Evolutionary conservation across 768 basidiomycete species (phyloP).

Genomic region (Dendrothele bispora): DNA sequence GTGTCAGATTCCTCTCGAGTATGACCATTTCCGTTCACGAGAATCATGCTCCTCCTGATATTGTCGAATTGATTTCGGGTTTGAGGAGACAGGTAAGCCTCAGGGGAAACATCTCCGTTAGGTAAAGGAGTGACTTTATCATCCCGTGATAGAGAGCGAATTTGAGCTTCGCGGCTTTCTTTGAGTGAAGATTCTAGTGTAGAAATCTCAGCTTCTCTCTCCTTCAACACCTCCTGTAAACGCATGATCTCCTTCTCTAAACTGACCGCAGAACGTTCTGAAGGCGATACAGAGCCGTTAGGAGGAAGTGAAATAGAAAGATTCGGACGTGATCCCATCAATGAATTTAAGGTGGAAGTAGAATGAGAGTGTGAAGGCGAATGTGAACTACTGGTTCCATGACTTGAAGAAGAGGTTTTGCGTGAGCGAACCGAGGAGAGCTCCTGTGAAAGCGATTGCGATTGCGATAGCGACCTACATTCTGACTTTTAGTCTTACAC

Average conservation of each 20-base stretch:
- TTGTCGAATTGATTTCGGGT: conserved; percentile 75
- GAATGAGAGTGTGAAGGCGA: conserved; percentile 63
- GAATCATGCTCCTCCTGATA: conserved; percentile 66
- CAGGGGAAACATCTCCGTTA: conserved; percentile 14
- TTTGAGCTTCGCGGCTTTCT: conserved; percentile 25
- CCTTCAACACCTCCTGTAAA: conserved; percentile 87
- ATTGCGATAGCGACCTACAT: conserved; percentile 85
- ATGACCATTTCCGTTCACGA: conserved; percentile 35
- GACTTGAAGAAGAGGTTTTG: conserved; percentile 78
- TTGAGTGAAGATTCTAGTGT: conserved; percentile 61
- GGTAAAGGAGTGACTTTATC: conserved; percentile 3
- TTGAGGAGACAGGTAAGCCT: conserved; percentile 59
- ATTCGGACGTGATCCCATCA: conserved; percentile 58
- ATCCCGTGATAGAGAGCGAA: neutral
- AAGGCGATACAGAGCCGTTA: conserved; percentile 26
- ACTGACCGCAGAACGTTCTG: conserved; percentile 79
- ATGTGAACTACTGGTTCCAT: conserved; percentile 63
- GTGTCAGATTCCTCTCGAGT: conserved; percentile 24
- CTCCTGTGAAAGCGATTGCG: conserved; percentile 97
- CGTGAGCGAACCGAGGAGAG: conserved; percentile 85
- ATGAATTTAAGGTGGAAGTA: conserved; percentile 55
- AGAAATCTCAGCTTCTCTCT: conserved; percentile 89
- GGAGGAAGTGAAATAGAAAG: conserved; percentile 58
- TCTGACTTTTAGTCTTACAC: conserved; percentile 13
- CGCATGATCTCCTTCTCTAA: conserved; percentile 96